Evolutionary conservation across 192 early-diverging fungal genomes (phyloP).

Genomic region (Linnemannia zychae): DNA sequence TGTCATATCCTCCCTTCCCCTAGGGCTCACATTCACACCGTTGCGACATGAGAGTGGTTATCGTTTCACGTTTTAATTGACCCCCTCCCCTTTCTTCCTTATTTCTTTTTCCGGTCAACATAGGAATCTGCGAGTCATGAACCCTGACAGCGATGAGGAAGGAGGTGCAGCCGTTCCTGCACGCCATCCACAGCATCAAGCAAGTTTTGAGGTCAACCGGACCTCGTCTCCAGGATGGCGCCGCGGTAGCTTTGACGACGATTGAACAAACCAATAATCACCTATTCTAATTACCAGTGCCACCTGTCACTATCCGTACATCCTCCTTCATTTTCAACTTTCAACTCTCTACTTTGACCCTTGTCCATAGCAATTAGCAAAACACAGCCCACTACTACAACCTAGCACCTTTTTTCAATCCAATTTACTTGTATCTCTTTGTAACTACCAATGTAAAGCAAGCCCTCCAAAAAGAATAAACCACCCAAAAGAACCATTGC

Average conservation of each 20-base stretch:
- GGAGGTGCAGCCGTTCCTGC: neutral
- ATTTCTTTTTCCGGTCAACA: neutral
- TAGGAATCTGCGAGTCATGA: constrained; percentile 53
- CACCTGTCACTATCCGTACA: too few relatives aligned
- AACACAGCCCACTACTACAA: neutral
- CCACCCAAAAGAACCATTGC: neutral
- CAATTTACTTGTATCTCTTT: neutral
- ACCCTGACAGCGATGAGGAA: constrained; percentile 53
- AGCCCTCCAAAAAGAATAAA: neutral
- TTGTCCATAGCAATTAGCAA: neutral
- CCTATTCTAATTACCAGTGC: too few relatives aligned
- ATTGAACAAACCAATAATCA: constrained; percentile 8
- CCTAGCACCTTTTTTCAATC: neutral
- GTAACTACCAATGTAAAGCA: constrained; percentile 8
- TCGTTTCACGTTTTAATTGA: constrained; percentile 1
- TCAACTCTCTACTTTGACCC: neutral
- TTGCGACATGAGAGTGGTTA: neutral
- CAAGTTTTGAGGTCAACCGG: constrained; percentile 42
- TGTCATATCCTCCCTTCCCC: neutral
- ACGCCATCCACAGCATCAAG: neutral
- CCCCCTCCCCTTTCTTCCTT: neutral
- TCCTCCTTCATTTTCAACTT: neutral
- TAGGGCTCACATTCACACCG: neutral
- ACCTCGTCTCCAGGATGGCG: constrained; percentile 46
- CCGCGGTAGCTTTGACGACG: constrained; percentile 51